Base-by-base conservation (phyloP, 2,329 filamentous ascomycete species). In the Proliferodiscus dingleyae region DNA sequence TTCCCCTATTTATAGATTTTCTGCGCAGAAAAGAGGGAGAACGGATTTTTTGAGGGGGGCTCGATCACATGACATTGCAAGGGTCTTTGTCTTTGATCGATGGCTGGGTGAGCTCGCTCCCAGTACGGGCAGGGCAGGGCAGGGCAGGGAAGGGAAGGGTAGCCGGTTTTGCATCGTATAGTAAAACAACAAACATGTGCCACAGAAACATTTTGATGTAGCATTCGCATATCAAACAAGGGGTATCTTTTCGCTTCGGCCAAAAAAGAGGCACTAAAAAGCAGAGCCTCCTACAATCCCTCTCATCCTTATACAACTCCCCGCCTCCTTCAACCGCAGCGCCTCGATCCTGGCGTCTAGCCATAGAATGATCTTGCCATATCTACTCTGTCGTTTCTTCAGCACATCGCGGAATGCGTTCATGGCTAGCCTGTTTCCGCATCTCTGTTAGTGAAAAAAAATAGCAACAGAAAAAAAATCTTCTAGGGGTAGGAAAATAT, bases 341-440 rank as follows among this genome's bases (percentile, higher is more conserved):
- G 19, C 22, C 24, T 16, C 15, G 8, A 50, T 51, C 33, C 37
- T 47, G n/a, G 10, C 38, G 5, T 74, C 71, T 49, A 95, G 66
- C 88, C 88, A 95, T 24, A 62, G 64, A 46, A 96, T 65, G 11
- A 90, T 74, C 23, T 67, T 66, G 4, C 60, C 60, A 64, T 89
- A 87, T 44, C 73, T 76, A 26, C 83, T 83, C 71, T 95, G 89
- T 63, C 85, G 88, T 55, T 73, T 75, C 38, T 66, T 63, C 57
- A 96, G 71, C 22, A 93, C 81, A 41, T 72, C 68, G 37, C 71
- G 64, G 58, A 95, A 95, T 4, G 89, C 88, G 22, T 72, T 71
- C 41, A 81, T 80, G 0, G 81, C 83, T 48, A 91, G 69, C 44
- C 54, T 57, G 15, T 15, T 71, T 83, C 16, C 8, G 11, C 9